These are phyloP conservation scores for Artemisia annua DNA, from an alignment of 129 eudicot genomes.

Conservation along the genomic window DNA sequence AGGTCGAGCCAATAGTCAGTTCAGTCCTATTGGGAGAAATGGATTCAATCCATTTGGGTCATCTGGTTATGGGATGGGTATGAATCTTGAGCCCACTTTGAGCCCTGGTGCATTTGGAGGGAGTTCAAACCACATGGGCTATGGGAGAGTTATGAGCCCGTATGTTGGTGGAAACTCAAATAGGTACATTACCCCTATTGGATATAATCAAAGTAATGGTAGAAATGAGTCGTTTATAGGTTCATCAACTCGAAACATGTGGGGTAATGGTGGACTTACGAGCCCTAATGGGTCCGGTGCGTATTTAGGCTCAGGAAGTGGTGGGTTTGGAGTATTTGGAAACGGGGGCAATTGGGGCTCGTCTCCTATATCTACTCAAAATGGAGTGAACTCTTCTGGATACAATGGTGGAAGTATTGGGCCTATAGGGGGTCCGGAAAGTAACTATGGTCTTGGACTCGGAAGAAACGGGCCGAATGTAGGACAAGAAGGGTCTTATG, in stretches of 20 bases:
- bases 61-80: constrained; percentile 64
- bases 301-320: constrained; percentile 59
- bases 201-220: constrained; percentile 44
- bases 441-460: constrained; percentile 49
- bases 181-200: constrained; percentile 65
- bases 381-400: constrained; percentile 51
- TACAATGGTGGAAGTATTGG: constrained; percentile 51
- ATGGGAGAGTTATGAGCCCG: constrained; percentile 63
- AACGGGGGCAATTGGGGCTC: constrained; percentile 62
- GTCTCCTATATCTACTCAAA: constrained; percentile 46
- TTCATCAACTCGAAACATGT: constrained; percentile 50
- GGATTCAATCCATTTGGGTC: constrained; percentile 72
- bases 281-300: constrained; percentile 46
- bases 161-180: constrained; percentile 49
- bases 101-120: constrained; percentile 56
- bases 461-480: constrained; percentile 55
- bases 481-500: constrained; percentile 60
- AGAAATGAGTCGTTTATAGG: constrained; percentile 57
- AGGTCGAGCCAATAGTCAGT: constrained; percentile 56
- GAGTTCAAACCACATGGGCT: constrained; percentile 48
- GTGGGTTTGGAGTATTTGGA: constrained; percentile 72
- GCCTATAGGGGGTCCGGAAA: constrained; percentile 50
- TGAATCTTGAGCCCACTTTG: constrained; percentile 61
- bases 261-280: constrained; percentile 65
- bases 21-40: constrained; percentile 52